These are phyloP conservation scores for Venturia carpophila DNA, from an alignment of 2,329 filamentous ascomycete species.

Conservation along the genomic window DNA sequence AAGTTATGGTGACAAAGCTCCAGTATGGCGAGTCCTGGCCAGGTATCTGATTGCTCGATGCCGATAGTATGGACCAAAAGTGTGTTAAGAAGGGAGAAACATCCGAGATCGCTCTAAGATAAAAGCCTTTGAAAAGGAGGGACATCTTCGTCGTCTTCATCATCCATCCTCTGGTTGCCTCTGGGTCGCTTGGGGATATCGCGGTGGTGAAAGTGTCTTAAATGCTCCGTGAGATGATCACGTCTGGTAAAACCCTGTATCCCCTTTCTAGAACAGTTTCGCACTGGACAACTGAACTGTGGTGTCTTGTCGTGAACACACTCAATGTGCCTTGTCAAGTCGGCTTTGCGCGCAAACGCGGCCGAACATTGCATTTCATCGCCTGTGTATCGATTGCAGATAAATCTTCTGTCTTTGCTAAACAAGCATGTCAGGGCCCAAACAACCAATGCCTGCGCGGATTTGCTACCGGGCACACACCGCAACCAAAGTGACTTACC, in stretches of 20 bases:
- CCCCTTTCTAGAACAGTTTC: slow-evolving; percentile 16
- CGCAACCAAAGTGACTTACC: neutral
- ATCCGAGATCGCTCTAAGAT: neutral
- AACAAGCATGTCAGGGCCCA: neutral
- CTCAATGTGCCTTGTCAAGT: slow-evolving; percentile 17
- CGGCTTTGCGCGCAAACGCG: slow-evolving; percentile 18
- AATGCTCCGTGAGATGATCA: slow-evolving; percentile 52
- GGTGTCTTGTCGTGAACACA: slow-evolving; percentile 19
- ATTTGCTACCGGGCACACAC: neutral
- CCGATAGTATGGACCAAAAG: neutral
- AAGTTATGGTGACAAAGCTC: neutral
- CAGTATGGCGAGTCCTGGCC: neutral
- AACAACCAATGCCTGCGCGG: neutral
- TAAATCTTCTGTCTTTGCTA: slow-evolving; percentile 13
- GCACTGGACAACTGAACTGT: slow-evolving; percentile 6
- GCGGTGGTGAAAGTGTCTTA: slow-evolving; percentile 47
- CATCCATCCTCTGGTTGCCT: neutral
- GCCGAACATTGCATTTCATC: slow-evolving; percentile 8
- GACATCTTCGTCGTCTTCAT: slow-evolving; percentile 9
- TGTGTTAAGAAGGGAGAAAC: neutral
- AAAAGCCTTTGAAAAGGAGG: neutral
- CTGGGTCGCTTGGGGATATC: slow-evolving; percentile 35
- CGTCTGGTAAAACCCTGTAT: slow-evolving; percentile 44
- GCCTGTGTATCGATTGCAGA: slow-evolving; percentile 2
- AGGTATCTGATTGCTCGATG: neutral